Conservation (phyloP, 2,329 filamentous ascomycete genomes). For the Aspergillus aculeatus region DNA sequence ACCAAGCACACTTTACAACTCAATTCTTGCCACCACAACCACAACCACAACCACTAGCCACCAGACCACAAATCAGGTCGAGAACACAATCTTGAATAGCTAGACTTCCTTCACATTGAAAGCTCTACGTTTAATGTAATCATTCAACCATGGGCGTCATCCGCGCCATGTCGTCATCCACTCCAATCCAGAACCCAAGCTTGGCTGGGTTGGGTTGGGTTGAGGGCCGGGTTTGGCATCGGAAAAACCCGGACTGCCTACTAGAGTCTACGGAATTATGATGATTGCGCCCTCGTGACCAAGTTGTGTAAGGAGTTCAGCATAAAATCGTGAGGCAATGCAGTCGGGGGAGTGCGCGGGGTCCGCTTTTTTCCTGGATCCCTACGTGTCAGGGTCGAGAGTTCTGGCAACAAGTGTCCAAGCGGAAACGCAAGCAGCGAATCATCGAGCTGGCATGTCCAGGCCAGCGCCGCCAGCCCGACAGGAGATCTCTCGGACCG, state of each 20-base stretch:
- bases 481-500: background rate
- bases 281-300: background rate
- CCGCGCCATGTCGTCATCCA: background rate
- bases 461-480: too few relatives aligned
- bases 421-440: background rate
- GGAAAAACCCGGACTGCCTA: background rate
- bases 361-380: background rate
- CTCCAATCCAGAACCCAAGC: background rate
- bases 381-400: background rate
- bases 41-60: too few relatives aligned
- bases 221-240: background rate
- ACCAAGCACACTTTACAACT: background rate
- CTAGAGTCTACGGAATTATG: background rate
- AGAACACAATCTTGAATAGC: background rate
- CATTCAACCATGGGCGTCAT: background rate
- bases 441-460: background rate
- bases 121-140: background rate
- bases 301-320: background rate
- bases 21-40: background rate
- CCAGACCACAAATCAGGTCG: too few relatives aligned
- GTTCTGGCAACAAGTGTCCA: background rate
- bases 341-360: background rate
- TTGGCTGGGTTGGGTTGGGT: background rate
- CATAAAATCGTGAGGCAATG: background rate
- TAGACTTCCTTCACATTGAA: background rate